Evolutionary conservation across 805 yeast species (phyloP), one percentile per base, ranked within the genome.

Genomic region (Sungouiella thailandica): DNA sequence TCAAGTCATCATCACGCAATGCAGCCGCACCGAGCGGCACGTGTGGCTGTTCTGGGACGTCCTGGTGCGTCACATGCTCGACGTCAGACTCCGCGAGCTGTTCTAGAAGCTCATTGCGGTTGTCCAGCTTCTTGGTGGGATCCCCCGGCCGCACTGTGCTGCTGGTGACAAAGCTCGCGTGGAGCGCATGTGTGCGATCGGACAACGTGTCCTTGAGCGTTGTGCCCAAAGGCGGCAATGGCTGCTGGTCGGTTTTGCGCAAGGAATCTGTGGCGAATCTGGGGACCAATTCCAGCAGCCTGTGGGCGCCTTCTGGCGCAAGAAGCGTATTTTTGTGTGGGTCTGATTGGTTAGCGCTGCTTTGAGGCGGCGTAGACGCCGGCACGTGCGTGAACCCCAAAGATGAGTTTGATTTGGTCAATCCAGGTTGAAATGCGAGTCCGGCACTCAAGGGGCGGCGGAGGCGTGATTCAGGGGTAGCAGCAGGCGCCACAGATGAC

Each of bases 11-110:
- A 15, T 36, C 23, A 17, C 35, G 66, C 68, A 40, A 58, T 44
- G 17, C 82, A 13, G 41, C 32, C 5, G 28, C 17, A 12, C 42
- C 50, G 9, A 31, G 29, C 2, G 46, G 39, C 4, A 35, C 29
- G 14, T 36, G 40, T 10, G n/a, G 25, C 16, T 24, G 24, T 5
- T 35, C 41, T 15, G 63, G 70, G 4, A 36, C 16, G 17, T 20
- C 32, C 23, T 48, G 51, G 15, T 53, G 50, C 5, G 82, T 73
- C 15, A 67, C 68, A 25, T 53, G 50, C 40, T 78, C 84, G n/a
- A 77, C 58, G 32, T 69, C 74, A 23, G 57, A 55, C 25, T 50
- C 51, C 4, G 52, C 50, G 29, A 53, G 36, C 11, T 39, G 39
- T 18, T 52, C 52, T n/a, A 44, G 47, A 17, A 49, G 23, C 24